Base-by-base conservation (phyloP, 2,329 filamentous ascomycete genomes). In the Talaromyces sp. region DNA sequence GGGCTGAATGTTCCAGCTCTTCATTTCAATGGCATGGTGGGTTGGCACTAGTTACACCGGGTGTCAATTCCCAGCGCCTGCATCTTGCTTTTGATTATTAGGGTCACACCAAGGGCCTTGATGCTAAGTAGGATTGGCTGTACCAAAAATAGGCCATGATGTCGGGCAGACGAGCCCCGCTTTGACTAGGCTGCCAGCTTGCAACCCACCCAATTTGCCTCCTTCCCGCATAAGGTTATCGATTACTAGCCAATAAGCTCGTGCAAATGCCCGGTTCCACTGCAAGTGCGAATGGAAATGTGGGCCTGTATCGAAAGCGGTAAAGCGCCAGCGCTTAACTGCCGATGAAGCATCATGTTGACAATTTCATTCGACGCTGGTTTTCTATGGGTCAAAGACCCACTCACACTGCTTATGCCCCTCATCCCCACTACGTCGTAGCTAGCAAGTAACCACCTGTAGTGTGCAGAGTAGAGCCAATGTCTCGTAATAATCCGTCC, bases 261-360 rank as follows among this genome's bases (percentile, higher is more conserved):
- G 3, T 18, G 14, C 9, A 18, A 10, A 54, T 27, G 6, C 4
- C 6, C 5, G 14, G 28, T 14, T 44, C 30, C 56, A 27, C 50
- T 31, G 53, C 42, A 50, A 47, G 52, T 27, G 50, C 27, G n/a
- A 47, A 33, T 42, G 56, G 27, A 54, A 42, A 55, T 27, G 33
- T 31, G 34, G 34, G 34, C 8, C 61, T 59, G 42, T 30, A 33
- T 31, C 42, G 5, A 8, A 16, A n/a, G 14, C 16, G 52, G 61
- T 30, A 62, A 59, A 47, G 61, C 56, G 51, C 61, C 61, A 30
- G 61, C 61, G 61, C 61, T 59, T 62, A 62, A 62, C 36, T 27
- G 18, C 10, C 42, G 61, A 52, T 56, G 27, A 28, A n/a, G 42
- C 9, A 52, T 34, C 50, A 53, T 31, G 18, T 52, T 18, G n/a